Conservation (phyloP, 2,329 filamentous ascomycete species). For the Elsinoe necatrix region DNA sequence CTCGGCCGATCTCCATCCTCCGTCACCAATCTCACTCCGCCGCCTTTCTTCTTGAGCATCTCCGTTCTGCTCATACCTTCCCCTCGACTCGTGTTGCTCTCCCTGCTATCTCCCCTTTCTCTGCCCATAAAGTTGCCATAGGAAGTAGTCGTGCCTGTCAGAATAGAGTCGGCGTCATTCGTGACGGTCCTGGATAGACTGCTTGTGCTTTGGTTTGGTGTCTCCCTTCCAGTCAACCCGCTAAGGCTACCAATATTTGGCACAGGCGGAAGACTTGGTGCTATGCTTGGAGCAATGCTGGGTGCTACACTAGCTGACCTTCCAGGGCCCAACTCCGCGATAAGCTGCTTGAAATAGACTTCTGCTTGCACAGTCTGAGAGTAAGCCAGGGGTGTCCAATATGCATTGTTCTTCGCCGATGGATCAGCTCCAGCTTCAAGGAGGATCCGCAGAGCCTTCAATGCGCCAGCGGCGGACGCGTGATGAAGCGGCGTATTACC, state of each 20-base stretch:
- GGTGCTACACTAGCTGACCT: background rate
- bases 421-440: conserved; percentile 71
- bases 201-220: background rate
- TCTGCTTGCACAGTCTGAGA: conserved; percentile 74
- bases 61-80: conserved; percentile 15
- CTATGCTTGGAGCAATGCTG: background rate
- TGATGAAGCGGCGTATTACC: conserved; percentile 87
- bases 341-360: conserved; percentile 71
- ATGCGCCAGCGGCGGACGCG: conserved; percentile 70
- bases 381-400: conserved; percentile 78
- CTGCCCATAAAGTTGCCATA: background rate
- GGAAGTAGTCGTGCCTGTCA: background rate
- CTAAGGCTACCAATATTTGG: background rate
- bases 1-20: conserved; percentile 14
- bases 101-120: conserved; percentile 11
- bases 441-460: conserved; percentile 67
- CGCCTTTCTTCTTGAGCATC: conserved; percentile 17
- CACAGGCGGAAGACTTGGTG: background rate
- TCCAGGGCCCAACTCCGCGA: conserved; percentile 52
- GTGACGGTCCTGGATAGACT: background rate
- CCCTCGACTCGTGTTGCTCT: conserved; percentile 5
- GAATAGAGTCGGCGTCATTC: conserved; percentile 1
- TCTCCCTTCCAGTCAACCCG: background rate
- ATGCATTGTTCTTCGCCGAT: conserved; percentile 62
- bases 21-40: conserved; percentile 18